phyloP scores from a whole-genome alignment of 1,284 basidiomycete species.

The Leccinum pachyderme region DNA sequence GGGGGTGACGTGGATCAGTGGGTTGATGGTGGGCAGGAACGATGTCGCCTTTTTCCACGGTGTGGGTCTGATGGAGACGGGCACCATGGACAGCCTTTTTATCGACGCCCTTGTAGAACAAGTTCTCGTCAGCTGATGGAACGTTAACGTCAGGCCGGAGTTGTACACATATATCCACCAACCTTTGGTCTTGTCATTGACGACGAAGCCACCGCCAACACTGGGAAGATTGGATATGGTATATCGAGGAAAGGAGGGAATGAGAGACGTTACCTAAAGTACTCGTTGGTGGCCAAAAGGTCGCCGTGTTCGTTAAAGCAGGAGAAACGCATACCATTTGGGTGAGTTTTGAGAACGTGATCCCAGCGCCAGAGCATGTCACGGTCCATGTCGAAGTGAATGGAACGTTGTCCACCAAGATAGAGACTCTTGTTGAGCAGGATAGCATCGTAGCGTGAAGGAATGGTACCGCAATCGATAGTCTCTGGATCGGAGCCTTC shows the following conservation, averaged over 20 bases:
- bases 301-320: constrained; percentile 81
- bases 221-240: constrained; percentile 34
- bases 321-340: constrained; percentile 91
- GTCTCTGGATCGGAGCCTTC: constrained; percentile 88
- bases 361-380: constrained; percentile 95
- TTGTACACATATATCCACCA: constrained; percentile 2
- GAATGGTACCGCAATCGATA: constrained; percentile 79
- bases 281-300: constrained; percentile 92
- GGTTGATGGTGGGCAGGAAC: constrained; percentile 18
- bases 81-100: constrained; percentile 76
- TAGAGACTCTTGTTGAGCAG: constrained; percentile 62
- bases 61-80: constrained; percentile 71
- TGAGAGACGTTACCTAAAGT: constrained; percentile 59
- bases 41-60: constrained; percentile 29
- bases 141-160: constrained; percentile 7
- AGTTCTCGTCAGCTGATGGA: constrained; percentile 78
- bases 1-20: constrained; percentile 53
- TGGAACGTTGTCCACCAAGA: constrained; percentile 71
- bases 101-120: constrained; percentile 96
- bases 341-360: constrained; percentile 75
- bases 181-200: constrained; percentile 86
- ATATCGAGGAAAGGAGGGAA: neutral
- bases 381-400: constrained; percentile 81
- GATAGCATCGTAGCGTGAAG: constrained; percentile 72
- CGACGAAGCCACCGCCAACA: constrained; percentile 89